phyloP scores from a whole-genome alignment of 1,139 yeast genomes.

The Zygosaccharomyces sapae region DNA sequence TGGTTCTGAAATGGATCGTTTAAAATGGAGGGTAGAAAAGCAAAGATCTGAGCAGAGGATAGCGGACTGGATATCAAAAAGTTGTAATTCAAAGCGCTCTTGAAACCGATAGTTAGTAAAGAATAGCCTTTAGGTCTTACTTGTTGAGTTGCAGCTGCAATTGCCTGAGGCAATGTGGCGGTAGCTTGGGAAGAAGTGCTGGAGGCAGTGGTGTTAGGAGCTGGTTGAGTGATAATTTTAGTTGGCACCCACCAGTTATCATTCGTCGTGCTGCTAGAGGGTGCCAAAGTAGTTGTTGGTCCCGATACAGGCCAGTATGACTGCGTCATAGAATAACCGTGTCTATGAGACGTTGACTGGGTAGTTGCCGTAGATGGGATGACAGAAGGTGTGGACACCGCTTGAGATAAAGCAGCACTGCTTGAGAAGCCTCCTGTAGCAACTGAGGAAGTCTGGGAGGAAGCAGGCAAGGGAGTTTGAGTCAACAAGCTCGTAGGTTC shows the following conservation, averaged over 20 bases:
- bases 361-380: constrained; percentile 9
- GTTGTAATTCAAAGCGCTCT: constrained; percentile 62
- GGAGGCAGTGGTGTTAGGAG: constrained; percentile 29
- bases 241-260: constrained; percentile 39
- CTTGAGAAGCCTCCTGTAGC: constrained; percentile 4
- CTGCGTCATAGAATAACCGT: constrained; percentile 1
- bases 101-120: constrained; percentile 69
- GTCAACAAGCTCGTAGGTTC: not conserved
- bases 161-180: constrained; percentile 62
- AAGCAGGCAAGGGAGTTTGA: not conserved
- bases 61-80: constrained; percentile 63
- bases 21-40: constrained; percentile 59
- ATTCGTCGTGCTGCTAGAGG: constrained; percentile 14
- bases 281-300: constrained; percentile 4
- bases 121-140: constrained; percentile 42
- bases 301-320: constrained; percentile 1
- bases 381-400: constrained; percentile 5
- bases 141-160: constrained; percentile 42
- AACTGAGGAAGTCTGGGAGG: constrained; percentile 1
- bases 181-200: constrained; percentile 38
- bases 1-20: constrained; percentile 47
- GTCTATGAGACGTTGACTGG: constrained; percentile 5
- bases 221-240: constrained; percentile 30
- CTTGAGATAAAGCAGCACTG: constrained; percentile 23
- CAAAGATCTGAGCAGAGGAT: constrained; percentile 72